These are phyloP conservation scores for Hippophae rhamnoides DNA, from an alignment of 306 rosid species.

Conservation along the genomic window DNA sequence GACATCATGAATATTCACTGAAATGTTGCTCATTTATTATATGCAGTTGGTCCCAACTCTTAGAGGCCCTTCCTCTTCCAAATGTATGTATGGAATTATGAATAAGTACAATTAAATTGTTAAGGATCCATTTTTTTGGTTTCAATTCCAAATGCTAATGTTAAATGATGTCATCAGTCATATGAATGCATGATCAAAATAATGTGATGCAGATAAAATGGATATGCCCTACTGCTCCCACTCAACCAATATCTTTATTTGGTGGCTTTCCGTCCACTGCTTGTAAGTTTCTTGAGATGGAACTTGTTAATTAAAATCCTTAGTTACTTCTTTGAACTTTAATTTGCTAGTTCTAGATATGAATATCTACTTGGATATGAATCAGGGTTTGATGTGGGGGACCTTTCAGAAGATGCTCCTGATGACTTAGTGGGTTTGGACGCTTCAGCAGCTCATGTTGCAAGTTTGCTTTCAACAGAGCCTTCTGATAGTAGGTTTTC, in stretches of 20 bases:
- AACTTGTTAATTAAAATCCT: neutral
- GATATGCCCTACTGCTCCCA: slow-evolving; percentile 99
- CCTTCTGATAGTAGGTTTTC: slow-evolving; percentile 78
- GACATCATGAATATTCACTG: neutral
- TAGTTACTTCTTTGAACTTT: neutral
- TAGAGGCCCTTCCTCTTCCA: slow-evolving; percentile 90
- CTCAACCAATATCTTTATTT: slow-evolving; percentile 64
- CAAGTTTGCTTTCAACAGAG: slow-evolving; percentile 84
- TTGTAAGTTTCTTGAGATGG: slow-evolving; percentile 41
- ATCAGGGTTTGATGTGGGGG: slow-evolving; percentile 90
- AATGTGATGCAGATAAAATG: slow-evolving; percentile 73
- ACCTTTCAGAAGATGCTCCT: slow-evolving; percentile 72
- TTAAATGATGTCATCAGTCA: slow-evolving; percentile 3
- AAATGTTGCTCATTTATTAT: slow-evolving; percentile 19
- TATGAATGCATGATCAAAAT: slow-evolving; percentile 2
- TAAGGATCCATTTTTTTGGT: slow-evolving; percentile 4
- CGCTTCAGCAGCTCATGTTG: slow-evolving; percentile 86
- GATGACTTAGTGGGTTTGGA: slow-evolving; percentile 96
- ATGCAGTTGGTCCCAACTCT: slow-evolving; percentile 96
- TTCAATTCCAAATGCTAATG: slow-evolving; percentile 3
- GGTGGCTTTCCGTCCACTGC: slow-evolving; percentile 99
- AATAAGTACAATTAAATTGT: slow-evolving; percentile 11
- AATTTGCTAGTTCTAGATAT: neutral
- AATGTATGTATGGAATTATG: slow-evolving; percentile 43
- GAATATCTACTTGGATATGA: slow-evolving; percentile 7